Conservation (phyloP, 768 basidiomycete species). For the Tylopilus felleus region DNA sequence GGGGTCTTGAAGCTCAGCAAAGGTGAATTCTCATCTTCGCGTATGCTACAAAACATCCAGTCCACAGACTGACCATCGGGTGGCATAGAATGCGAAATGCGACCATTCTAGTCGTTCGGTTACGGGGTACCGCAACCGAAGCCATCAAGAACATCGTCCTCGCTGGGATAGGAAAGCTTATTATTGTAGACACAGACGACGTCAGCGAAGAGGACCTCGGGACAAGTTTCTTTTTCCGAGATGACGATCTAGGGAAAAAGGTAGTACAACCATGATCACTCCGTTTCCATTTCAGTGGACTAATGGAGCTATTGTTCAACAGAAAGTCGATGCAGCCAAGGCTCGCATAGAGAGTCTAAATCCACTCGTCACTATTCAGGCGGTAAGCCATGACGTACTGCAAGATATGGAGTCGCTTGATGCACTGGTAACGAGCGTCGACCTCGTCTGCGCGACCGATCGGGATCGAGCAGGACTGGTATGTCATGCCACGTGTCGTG, state of each 20-base stretch:
- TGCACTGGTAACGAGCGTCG: constrained; percentile 59
- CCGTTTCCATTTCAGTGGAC: constrained; percentile 32
- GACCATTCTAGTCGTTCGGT: constrained; percentile 76
- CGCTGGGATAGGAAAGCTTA: constrained; percentile 87
- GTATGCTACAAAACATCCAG: neutral
- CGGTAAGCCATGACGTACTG: constrained; percentile 48
- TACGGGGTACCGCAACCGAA: constrained; percentile 87
- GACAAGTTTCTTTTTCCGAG: constrained; percentile 89
- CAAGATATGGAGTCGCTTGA: constrained; percentile 54
- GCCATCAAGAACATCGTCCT: constrained; percentile 97
- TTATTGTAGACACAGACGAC: constrained; percentile 75
- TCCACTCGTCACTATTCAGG: constrained; percentile 82
- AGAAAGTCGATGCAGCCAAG: constrained; percentile 87
- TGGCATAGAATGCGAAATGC: constrained; percentile 84
- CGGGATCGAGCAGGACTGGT: constrained; percentile 68
- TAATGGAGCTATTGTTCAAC: constrained; percentile 17
- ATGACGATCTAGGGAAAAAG: constrained; percentile 88
- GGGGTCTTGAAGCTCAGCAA: constrained; percentile 98
- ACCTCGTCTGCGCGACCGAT: constrained; percentile 88
- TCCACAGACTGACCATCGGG: constrained; percentile 7
- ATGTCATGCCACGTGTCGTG: constrained; percentile 31
- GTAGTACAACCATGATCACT: constrained; percentile 37
- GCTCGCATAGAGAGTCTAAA: constrained; percentile 86
- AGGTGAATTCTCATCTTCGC: constrained; percentile 45
- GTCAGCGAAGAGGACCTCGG: constrained; percentile 87